Percentiles rank a stretch among this genome's conserved stretches.
These are phyloP conservation scores for Petunia secreta DNA, from an alignment of 257 asterid genomes.

Conservation along the genomic window DNA sequence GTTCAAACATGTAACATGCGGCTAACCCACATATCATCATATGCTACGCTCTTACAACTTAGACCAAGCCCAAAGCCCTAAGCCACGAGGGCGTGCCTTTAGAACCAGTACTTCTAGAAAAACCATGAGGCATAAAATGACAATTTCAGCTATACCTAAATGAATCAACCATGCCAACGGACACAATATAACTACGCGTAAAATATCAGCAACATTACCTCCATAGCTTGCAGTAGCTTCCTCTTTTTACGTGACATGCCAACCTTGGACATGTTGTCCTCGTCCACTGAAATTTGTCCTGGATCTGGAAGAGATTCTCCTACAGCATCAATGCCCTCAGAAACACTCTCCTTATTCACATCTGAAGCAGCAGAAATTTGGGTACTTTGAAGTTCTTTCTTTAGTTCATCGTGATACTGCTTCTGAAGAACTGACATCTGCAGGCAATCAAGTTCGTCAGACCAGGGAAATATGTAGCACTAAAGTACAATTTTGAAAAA, in stretches of 20 bases:
- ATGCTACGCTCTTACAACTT: no score
- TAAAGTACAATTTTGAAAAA: background rate
- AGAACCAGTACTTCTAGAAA: background rate
- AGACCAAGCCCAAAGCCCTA: no score
- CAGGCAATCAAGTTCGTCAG: slow-evolving; percentile 25
- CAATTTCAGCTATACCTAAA: background rate
- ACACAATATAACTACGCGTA: background rate
- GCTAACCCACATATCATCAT: no score
- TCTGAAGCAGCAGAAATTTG: slow-evolving; percentile 36
- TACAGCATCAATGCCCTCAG: slow-evolving; percentile 42
- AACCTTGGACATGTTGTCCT: slow-evolving; percentile 45
- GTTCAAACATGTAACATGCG: no score
- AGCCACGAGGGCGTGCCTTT: no score
- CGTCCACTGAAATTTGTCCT: slow-evolving; percentile 62
- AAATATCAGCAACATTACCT: slow-evolving; percentile 45
- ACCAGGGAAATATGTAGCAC: background rate
- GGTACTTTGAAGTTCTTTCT: slow-evolving; percentile 58
- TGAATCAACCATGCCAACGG: slow-evolving; percentile 7
- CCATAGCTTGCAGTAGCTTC: slow-evolving; percentile 61
- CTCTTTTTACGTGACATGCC: slow-evolving; percentile 67
- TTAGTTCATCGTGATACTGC: slow-evolving; percentile 68
- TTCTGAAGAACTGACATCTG: slow-evolving; percentile 67
- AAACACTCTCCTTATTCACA: slow-evolving; percentile 30
- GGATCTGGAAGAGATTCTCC: slow-evolving; percentile 45
- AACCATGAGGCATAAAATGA: background rate